Conservation (phyloP, 169 alveolate genomes). For the Plasmodium blacklocki region DNA sequence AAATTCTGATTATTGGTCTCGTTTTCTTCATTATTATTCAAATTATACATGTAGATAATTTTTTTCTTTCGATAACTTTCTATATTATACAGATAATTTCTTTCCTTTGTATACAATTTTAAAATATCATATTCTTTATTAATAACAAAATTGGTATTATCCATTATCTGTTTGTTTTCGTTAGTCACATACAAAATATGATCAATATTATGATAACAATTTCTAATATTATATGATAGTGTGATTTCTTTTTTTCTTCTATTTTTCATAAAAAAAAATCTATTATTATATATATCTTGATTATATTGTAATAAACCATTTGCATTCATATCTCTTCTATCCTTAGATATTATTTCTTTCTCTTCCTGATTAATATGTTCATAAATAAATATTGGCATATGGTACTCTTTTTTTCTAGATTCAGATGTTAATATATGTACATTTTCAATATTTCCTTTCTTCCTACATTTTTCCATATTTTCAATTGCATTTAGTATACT, state of each 20-base stretch:
- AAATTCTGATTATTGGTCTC: slow-evolving; percentile 28
- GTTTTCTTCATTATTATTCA: slow-evolving; percentile 37
- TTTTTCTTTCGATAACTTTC: slow-evolving; percentile 47
- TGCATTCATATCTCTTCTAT: neutral
- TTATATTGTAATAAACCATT: neutral
- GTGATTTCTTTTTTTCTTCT: slow-evolving; percentile 5
- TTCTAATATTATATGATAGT: neutral
- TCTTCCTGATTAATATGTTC: slow-evolving; percentile 1
- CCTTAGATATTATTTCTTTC: neutral
- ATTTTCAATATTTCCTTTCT: slow-evolving; percentile 6
- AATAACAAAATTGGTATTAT: neutral
- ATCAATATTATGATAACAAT: too few relatives aligned
- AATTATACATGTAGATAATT: slow-evolving; percentile 18
- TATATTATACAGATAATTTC: slow-evolving; percentile 43
- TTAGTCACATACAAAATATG: too few relatives aligned
- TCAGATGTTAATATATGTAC: neutral
- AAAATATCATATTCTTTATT: slow-evolving; percentile 33
- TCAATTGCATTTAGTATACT: slow-evolving; percentile 23
- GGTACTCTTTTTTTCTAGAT: neutral
- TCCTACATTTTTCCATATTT: slow-evolving; percentile 8
- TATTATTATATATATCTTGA: neutral
- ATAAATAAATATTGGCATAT: neutral
- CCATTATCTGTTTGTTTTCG: too few relatives aligned
- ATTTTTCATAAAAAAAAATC: neutral
- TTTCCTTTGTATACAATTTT: slow-evolving; percentile 25